phyloP scores from a whole-genome alignment of 2,329 filamentous ascomycete species.

The Leptographium lundbergii region DNA sequence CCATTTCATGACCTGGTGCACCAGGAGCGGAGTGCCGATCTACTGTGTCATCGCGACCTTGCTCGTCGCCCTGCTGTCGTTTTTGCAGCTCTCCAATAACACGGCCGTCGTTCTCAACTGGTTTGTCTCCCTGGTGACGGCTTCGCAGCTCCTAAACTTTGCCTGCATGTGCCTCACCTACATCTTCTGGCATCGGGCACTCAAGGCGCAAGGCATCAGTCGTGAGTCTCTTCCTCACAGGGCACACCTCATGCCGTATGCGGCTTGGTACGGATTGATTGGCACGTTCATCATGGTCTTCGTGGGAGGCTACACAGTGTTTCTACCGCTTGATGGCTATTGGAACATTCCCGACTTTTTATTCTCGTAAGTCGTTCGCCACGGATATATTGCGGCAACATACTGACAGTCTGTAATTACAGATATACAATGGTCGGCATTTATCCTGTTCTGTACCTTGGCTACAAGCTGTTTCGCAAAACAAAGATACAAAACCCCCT shows the following conservation, averaged over 20 bases:
- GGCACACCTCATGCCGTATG: slow-evolving; percentile 37
- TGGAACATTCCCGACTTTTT: slow-evolving; percentile 20
- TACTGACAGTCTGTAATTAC: neutral
- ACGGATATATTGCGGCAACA: neutral
- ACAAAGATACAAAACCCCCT: slow-evolving; percentile 42
- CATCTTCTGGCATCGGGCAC: slow-evolving; percentile 28
- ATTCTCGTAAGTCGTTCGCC: slow-evolving; percentile 15
- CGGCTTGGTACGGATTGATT: slow-evolving; percentile 34
- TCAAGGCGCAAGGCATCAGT: slow-evolving; percentile 17
- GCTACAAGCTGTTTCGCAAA: slow-evolving; percentile 53
- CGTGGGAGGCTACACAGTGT: slow-evolving; percentile 43
- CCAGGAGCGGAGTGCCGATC: slow-evolving; percentile 29
- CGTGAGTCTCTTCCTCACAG: slow-evolving; percentile 33
- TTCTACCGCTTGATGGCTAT: slow-evolving; percentile 15
- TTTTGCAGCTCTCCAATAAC: slow-evolving; percentile 24
- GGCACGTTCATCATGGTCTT: slow-evolving; percentile 38
- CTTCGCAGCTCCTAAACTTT: slow-evolving; percentile 28
- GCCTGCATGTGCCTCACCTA: slow-evolving; percentile 32
- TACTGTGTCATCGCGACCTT: slow-evolving; percentile 6
- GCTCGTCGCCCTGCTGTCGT: slow-evolving; percentile 18
- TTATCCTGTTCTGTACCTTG: slow-evolving; percentile 38
- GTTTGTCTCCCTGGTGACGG: slow-evolving; percentile 25
- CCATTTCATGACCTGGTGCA: slow-evolving; percentile 30
- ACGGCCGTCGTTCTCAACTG: slow-evolving; percentile 27
- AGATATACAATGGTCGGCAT: slow-evolving; percentile 20